These are phyloP conservation scores for Lagenaria siceraria DNA, from an alignment of 306 rosid genomes.

Conservation along the genomic window DNA sequence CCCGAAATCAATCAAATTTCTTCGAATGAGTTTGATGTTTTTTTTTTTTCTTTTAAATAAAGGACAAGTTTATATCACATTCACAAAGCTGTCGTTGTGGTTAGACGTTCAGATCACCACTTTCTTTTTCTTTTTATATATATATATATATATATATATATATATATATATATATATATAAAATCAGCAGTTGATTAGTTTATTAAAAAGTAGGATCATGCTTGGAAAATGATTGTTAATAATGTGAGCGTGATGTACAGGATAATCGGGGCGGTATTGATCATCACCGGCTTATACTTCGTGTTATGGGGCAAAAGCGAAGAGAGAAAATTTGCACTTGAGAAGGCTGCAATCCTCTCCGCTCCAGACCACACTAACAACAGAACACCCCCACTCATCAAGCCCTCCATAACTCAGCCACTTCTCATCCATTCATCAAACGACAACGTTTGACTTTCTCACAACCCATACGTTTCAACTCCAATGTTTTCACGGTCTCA, in stretches of 20 bases:
- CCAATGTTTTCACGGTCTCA: neutral
- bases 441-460: conserved; percentile 5
- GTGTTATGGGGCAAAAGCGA: conserved; percentile 22
- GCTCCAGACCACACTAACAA: conserved; percentile 8
- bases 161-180: no score
- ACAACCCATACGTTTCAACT: neutral
- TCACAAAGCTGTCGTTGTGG: neutral
- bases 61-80: neutral
- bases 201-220: neutral
- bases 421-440: neutral
- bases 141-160: no score
- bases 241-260: conserved; percentile 19
- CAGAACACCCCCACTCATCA: conserved; percentile 2
- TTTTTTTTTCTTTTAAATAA: no score
- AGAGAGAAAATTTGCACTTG: neutral
- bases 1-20: neutral
- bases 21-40: neutral
- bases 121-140: no score
- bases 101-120: neutral
- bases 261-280: conserved; percentile 56
- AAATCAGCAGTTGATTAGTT: no score
- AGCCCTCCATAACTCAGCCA: conserved; percentile 7
- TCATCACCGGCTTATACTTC: conserved; percentile 43
- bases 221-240: neutral
- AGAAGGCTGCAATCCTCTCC: conserved; percentile 12